Conservation (phyloP, 2,329 filamentous ascomycete genomes). For the Paecilomyces sp. region DNA sequence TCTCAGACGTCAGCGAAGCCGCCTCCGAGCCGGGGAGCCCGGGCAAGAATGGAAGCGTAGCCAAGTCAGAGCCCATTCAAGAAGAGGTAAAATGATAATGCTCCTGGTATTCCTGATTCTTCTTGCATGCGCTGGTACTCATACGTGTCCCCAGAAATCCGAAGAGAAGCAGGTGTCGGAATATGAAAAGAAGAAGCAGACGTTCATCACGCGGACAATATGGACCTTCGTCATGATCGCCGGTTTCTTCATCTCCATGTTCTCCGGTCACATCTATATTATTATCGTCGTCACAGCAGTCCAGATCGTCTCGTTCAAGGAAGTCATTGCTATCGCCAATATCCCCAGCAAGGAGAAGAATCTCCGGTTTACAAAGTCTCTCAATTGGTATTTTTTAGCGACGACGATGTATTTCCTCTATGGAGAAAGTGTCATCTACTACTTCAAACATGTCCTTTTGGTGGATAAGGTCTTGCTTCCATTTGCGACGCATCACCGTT, state of each 20-base stretch:
- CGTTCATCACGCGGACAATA: constrained; percentile 92
- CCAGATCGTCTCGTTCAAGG: constrained; percentile 97
- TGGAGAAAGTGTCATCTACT: constrained; percentile 98
- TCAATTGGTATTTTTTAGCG: constrained; percentile 99
- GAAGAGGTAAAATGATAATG: constrained; percentile 23
- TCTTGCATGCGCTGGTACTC: not conserved
- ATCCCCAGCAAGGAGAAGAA: constrained; percentile 87
- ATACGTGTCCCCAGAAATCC: constrained; percentile 20
- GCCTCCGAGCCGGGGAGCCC: constrained; percentile 46
- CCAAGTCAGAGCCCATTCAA: constrained; percentile 24
- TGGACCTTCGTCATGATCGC: constrained; percentile 98
- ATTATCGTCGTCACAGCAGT: constrained; percentile 86
- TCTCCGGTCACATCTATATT: constrained; percentile 96
- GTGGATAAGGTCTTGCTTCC: constrained; percentile 90
- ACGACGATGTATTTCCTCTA: constrained; percentile 99
- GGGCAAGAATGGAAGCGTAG: constrained; percentile 34
- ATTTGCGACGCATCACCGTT: constrained; percentile 92
- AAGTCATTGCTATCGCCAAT: constrained; percentile 96
- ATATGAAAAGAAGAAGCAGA: constrained; percentile 98
- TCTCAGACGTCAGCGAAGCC: constrained; percentile 50
- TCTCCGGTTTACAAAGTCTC: constrained; percentile 84
- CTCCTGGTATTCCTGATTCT: not conserved
- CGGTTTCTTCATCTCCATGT: constrained; percentile 83
- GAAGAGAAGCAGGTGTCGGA: constrained; percentile 51
- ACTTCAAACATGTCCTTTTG: constrained; percentile 97